These are phyloP conservation scores for Globisporangium cystogenes DNA, from an alignment of 352 stramenopile species.

Conservation along the genomic window DNA sequence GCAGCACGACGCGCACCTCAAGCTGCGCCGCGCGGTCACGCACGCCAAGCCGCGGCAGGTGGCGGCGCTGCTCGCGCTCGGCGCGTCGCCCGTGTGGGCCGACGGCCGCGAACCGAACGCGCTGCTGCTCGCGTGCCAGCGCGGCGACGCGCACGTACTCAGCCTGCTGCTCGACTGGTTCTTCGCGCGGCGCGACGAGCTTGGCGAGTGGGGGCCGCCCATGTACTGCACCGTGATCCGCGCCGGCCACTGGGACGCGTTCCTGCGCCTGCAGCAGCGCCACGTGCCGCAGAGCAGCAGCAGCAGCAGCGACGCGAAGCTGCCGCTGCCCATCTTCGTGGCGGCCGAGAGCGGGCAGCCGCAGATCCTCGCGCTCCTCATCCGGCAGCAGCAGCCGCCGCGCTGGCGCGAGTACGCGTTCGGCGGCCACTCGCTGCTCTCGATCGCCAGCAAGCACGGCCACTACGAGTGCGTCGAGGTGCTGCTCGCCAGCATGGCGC, in stretches of 20 bases:
- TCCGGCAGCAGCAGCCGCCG: conserved; percentile 19
- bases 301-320: conserved; percentile 15
- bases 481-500: conserved; percentile 30
- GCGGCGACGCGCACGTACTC: conserved; percentile 41
- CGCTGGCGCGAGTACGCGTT: conserved; percentile 46
- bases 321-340: conserved; percentile 53
- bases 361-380: conserved; percentile 44
- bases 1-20: conserved; percentile 30
- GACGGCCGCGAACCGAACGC: conserved; percentile 42
- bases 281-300: conserved; percentile 15
- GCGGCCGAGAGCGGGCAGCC: conserved; percentile 47
- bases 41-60: conserved; percentile 40
- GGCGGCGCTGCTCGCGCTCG: conserved; percentile 43
- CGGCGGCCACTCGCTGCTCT: conserved; percentile 55
- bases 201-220: conserved; percentile 39
- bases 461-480: conserved; percentile 69
- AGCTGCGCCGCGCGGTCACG: conserved; percentile 51
- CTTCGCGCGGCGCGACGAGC: conserved; percentile 34
- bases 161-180: conserved; percentile 58
- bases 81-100: conserved; percentile 49
- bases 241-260: conserved; percentile 53
- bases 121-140: conserved; percentile 53
- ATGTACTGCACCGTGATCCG: conserved; percentile 74
- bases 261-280: conserved; percentile 45
- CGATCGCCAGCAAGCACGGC: conserved; percentile 51